These are phyloP conservation scores for Candida berthetii DNA, from an alignment of 805 yeast species.

Conservation along the genomic window DNA sequence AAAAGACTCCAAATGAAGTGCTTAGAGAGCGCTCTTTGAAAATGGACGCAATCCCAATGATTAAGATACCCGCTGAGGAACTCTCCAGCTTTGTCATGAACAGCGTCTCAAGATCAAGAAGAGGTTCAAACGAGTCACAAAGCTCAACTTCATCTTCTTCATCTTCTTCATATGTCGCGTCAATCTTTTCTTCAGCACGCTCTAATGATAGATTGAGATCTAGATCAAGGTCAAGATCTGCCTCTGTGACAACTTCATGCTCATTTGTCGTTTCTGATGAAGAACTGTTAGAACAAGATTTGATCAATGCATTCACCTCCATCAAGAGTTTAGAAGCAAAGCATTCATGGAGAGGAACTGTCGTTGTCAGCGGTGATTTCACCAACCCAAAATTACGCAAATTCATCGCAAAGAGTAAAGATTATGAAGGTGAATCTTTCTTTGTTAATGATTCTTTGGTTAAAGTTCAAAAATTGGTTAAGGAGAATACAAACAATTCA, in stretches of 20 bases:
- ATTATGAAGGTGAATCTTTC: neutral
- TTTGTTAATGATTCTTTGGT: neutral
- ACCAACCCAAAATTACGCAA: neutral
- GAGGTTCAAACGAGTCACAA: neutral
- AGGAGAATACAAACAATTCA: no score
- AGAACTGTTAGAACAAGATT: neutral
- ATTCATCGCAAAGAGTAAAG: neutral
- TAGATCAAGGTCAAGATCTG: neutral
- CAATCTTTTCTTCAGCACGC: neutral
- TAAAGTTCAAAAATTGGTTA: neutral
- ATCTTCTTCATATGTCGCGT: neutral
- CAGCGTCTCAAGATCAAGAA: neutral
- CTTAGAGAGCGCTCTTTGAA: neutral
- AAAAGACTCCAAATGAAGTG: conserved; percentile 3
- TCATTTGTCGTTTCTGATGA: neutral
- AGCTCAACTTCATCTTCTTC: neutral
- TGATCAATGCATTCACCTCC: neutral
- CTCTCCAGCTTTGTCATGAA: no score
- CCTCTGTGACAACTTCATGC: neutral
- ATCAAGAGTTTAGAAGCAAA: neutral
- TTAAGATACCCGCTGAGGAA: neutral
- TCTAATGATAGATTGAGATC: neutral
- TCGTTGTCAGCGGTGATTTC: neutral
- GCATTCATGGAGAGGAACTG: neutral
- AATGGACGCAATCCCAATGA: neutral